These are phyloP conservation scores for Prillingera fragicola DNA, from an alignment of 1,284 basidiomycete species.

Conservation along the genomic window DNA sequence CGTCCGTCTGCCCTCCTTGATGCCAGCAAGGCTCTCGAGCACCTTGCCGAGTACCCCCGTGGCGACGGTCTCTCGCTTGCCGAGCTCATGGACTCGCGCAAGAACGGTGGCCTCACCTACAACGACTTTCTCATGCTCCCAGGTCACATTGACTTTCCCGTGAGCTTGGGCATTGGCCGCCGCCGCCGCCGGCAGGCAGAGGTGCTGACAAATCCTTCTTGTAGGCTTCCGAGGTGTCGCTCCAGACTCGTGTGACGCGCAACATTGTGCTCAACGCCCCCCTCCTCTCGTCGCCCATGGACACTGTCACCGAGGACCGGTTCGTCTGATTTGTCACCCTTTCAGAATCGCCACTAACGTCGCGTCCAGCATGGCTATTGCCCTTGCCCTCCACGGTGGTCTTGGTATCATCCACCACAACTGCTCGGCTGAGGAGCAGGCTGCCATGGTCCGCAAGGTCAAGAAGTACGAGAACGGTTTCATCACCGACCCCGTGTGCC, in stretches of 20 bases:
- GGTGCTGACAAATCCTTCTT: conserved; percentile 11
- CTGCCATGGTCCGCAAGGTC: conserved; percentile 92
- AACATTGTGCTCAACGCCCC: conserved; percentile 93
- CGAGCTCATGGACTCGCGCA: conserved; percentile 83
- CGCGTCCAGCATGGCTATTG: conserved; percentile 71
- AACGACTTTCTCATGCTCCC: conserved; percentile 90
- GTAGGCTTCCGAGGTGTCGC: conserved; percentile 58
- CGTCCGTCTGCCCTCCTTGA: conserved; percentile 22
- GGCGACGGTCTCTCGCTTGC: conserved; percentile 80
- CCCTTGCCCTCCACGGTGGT: conserved; percentile 89
- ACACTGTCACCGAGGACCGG: conserved; percentile 94
- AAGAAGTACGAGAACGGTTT: conserved; percentile 99
- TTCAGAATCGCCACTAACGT: conserved; percentile 2
- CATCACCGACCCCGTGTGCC: conserved; percentile 88
- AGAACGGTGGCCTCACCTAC: conserved; percentile 93
- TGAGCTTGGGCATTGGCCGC: conserved; percentile 45
- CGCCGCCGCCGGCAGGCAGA: neutral
- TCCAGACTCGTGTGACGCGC: conserved; percentile 80
- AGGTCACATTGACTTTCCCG: conserved; percentile 93
- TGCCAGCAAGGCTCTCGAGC: conserved; percentile 57
- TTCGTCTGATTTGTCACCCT: conserved; percentile 13
- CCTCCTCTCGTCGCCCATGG: conserved; percentile 98
- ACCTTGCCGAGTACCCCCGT: conserved; percentile 66
- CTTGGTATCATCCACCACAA: conserved; percentile 99
- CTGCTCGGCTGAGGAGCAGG: conserved; percentile 80